These are phyloP conservation scores for Euphorbia celastroides DNA, from an alignment of 441 rosid genomes.

Conservation along the genomic window DNA sequence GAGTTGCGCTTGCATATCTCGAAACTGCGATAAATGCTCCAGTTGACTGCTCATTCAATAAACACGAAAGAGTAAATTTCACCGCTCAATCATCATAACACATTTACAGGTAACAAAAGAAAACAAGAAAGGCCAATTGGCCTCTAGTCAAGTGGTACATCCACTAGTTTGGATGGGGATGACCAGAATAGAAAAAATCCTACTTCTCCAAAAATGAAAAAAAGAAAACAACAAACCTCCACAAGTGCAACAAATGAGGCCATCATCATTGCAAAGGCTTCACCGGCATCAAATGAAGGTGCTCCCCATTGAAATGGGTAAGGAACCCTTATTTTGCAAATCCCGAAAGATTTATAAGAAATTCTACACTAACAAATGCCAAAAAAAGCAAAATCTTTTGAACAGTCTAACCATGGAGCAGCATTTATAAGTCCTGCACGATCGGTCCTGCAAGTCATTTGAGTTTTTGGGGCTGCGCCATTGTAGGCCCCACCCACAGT, in stretches of 20 bases:
- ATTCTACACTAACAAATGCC: neutral
- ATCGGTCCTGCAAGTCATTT: conserved; percentile 80
- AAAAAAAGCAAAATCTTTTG: neutral
- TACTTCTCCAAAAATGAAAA: conserved; percentile 4
- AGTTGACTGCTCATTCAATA: conserved; percentile 57
- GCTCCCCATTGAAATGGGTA: conserved; percentile 99
- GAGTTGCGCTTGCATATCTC: conserved; percentile 92
- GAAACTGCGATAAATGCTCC: conserved; percentile 79
- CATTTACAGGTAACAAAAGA: no score
- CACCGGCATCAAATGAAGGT: conserved; percentile 96
- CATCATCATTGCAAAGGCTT: conserved; percentile 99
- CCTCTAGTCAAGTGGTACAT: no score
- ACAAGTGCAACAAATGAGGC: conserved; percentile 93
- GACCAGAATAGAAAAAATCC: no score
- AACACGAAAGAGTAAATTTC: neutral
- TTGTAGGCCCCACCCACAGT: conserved; percentile 93
- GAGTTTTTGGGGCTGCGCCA: conserved; percentile 52
- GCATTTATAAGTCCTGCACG: conserved; percentile 80
- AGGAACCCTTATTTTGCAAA: conserved; percentile 85
- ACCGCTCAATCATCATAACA: no score
- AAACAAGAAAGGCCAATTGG: no score
- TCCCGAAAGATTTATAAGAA: no score
- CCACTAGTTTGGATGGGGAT: no score
- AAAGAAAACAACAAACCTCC: conserved; percentile 62
- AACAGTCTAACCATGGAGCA: conserved; percentile 70